A percentile compares a stretch with the other conserved stretches of the same genome.
Evolutionary conservation across 2,329 filamentous ascomycete genomes (phyloP).

Genomic region (Hypoxylon sp.): DNA sequence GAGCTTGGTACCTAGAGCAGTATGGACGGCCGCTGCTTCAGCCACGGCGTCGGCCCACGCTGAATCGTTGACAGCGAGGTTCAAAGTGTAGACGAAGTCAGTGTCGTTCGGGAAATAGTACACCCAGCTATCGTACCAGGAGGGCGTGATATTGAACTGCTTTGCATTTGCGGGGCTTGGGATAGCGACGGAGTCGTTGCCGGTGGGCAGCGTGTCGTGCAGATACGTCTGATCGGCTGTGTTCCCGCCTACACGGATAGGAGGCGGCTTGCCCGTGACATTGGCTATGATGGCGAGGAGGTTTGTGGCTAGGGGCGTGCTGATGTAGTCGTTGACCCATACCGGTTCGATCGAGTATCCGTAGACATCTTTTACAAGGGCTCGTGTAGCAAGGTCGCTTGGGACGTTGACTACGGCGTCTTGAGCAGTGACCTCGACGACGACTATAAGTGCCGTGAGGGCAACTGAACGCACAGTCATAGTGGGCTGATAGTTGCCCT

Average conservation of each 20-base stretch:
- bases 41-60: conserved; percentile 49
- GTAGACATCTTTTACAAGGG: conserved; percentile 50
- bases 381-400: conserved; percentile 45
- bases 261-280: conserved; percentile 51
- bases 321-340: conserved; percentile 52
- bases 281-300: conserved; percentile 48
- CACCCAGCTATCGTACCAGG: conserved; percentile 52
- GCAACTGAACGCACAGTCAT: conserved; percentile 34
- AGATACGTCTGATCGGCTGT: conserved; percentile 54
- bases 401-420: conserved; percentile 46
- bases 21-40: conserved; percentile 50
- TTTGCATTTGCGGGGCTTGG: conserved; percentile 45
- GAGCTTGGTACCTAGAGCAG: conserved; percentile 50
- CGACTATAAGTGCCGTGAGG: conserved; percentile 28
- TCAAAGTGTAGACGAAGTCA: conserved; percentile 53
- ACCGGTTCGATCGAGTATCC: conserved; percentile 55
- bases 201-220: conserved; percentile 47
- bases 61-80: conserved; percentile 52
- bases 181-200: conserved; percentile 49
- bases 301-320: conserved; percentile 48
- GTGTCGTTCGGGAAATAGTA: conserved; percentile 53
- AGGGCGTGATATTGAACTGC: conserved; percentile 52
- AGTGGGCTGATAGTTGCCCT: neutral
- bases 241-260: conserved; percentile 54
- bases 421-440: conserved; percentile 33